Evolutionary conservation across 805 yeast species (phyloP).

Genomic region (Pichia manshurica): DNA sequence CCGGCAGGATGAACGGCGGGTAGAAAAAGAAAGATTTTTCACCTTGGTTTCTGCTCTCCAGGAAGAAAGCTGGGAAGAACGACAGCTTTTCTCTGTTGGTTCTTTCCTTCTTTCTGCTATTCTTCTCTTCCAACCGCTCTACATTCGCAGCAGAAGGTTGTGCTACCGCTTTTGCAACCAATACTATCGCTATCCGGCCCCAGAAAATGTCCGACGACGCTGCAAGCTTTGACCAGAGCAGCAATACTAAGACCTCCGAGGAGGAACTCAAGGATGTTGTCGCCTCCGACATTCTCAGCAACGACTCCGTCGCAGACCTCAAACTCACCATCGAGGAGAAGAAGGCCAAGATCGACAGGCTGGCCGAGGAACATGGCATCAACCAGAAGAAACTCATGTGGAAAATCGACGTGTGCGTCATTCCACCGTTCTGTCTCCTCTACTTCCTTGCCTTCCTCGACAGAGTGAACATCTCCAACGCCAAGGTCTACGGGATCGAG

Average conservation of each 20-base stretch:
- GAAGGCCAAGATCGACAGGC: slow-evolving; percentile 21
- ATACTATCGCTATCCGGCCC: background rate
- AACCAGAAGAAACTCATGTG: slow-evolving; percentile 53
- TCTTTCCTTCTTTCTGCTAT: background rate
- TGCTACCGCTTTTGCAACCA: too few species aligned
- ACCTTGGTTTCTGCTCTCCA: background rate
- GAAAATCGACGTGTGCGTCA: slow-evolving; percentile 62
- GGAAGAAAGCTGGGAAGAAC: too few species aligned
- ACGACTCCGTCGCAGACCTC: background rate
- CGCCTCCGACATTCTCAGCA: background rate
- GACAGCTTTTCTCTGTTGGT: background rate
- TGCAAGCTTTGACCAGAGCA: slow-evolving; percentile 1
- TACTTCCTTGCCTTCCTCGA: slow-evolving; percentile 75
- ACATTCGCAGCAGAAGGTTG: too few species aligned
- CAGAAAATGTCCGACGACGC: slow-evolving; percentile 5
- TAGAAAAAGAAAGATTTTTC: background rate
- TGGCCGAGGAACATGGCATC: slow-evolving; percentile 43
- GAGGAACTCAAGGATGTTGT: background rate
- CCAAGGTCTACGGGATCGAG: slow-evolving; percentile 64
- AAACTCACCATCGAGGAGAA: slow-evolving; percentile 11
- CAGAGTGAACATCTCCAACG: slow-evolving; percentile 78
- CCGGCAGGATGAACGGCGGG: too few species aligned
- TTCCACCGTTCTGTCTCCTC: slow-evolving; percentile 69
- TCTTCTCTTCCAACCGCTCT: background rate
- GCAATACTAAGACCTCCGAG: background rate